These are phyloP conservation scores for Hypoxylon lenormandii DNA, from an alignment of 495 filamentous ascomycete species.

Conservation along the genomic window DNA sequence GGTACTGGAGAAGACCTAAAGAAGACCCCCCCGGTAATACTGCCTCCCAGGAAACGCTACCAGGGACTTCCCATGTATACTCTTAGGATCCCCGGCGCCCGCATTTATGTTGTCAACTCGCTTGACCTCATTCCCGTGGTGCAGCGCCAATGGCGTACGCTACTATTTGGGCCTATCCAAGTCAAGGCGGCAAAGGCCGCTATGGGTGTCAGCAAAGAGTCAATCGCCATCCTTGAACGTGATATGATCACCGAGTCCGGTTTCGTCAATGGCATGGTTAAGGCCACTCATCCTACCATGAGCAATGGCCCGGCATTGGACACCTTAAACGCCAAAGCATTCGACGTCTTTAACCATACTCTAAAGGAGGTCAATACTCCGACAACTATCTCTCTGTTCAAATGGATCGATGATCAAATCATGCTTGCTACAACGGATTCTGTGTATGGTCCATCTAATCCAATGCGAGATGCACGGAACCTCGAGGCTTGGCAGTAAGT, in stretches of 20 bases:
- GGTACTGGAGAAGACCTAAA: too few species aligned
- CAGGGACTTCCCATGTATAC: slow-evolving; percentile 51
- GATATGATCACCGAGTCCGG: slow-evolving; percentile 29
- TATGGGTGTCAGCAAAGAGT: slow-evolving; percentile 37
- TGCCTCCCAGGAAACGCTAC: too few species aligned
- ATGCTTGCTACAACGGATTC: slow-evolving; percentile 14
- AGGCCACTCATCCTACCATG: slow-evolving; percentile 17
- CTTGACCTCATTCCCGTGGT: slow-evolving; percentile 32
- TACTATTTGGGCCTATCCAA: slow-evolving; percentile 32
- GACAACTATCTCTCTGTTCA: too few species aligned
- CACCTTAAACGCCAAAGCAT: slow-evolving; percentile 26
- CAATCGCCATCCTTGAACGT: slow-evolving; percentile 24
- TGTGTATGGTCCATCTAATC: slow-evolving; percentile 24
- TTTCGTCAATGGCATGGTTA: slow-evolving; percentile 25
- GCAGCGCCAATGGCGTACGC: slow-evolving; percentile 38
- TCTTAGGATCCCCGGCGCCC: slow-evolving; percentile 35
- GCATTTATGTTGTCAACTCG: slow-evolving; percentile 45
- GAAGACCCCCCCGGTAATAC: too few species aligned
- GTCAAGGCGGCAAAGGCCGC: slow-evolving; percentile 4
- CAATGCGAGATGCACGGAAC: slow-evolving; percentile 14
- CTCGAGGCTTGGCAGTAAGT: slow-evolving; percentile 23
- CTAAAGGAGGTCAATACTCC: not conserved
- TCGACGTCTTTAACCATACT: slow-evolving; percentile 25
- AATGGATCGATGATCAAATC: slow-evolving; percentile 14
- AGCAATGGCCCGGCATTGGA: slow-evolving; percentile 20